A percentile compares a stretch with the other conserved stretches of the same genome.
Evolutionary conservation across 1,284 basidiomycete species (phyloP).

Genomic region (Irpex lacteus): DNA sequence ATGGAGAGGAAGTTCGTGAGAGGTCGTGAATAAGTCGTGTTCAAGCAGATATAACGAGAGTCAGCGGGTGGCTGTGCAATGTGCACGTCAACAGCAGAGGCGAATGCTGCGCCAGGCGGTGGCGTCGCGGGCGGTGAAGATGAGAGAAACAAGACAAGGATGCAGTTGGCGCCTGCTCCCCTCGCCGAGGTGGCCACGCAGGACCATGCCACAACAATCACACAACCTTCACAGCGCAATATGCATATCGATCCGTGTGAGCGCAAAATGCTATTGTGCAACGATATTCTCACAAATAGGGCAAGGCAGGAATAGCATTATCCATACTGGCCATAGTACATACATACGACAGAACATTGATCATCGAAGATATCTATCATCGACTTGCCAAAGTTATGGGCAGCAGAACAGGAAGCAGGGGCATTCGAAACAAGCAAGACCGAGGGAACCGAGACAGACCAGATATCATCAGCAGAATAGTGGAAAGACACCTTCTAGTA

Average conservation of each 20-base stretch:
- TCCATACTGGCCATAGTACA: no score
- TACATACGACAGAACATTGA: no score
- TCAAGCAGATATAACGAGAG: neutral
- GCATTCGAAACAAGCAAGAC: no score
- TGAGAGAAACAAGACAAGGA: neutral
- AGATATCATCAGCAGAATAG: no score
- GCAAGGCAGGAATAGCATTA: no score
- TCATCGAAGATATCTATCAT: no score
- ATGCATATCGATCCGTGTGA: neutral
- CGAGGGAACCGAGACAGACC: no score
- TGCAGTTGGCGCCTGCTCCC: neutral
- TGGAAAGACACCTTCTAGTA: no score
- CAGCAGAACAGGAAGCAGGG: no score
- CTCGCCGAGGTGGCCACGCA: neutral
- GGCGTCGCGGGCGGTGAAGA: neutral
- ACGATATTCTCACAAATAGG: no score
- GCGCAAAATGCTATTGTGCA: neutral
- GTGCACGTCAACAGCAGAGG: neutral
- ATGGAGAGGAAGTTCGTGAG: neutral
- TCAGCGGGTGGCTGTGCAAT: neutral
- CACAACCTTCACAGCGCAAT: neutral
- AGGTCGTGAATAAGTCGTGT: neutral
- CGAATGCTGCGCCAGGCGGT: neutral
- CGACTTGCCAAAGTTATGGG: no score
- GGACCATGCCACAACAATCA: neutral